phyloP scores from a whole-genome alignment of 192 early-diverging fungal species.

The Coemansia sp. region DNA sequence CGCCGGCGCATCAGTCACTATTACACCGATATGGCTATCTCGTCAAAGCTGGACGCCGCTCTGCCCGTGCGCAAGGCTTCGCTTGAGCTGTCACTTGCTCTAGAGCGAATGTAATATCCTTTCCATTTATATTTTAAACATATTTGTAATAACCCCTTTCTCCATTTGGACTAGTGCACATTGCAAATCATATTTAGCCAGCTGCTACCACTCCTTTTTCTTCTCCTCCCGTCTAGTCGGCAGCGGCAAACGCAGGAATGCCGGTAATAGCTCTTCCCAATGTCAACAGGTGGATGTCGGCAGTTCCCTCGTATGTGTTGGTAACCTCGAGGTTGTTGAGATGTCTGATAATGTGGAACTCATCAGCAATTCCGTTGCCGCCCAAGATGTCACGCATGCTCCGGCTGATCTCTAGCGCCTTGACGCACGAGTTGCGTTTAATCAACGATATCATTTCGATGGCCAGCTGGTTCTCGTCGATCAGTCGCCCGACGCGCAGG shows the following conservation, averaged over 20 bases:
- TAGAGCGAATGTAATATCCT: slow-evolving; percentile 31
- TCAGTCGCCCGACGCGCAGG: slow-evolving; percentile 87
- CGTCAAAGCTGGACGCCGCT: slow-evolving; percentile 41
- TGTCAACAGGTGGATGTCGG: slow-evolving; percentile 92
- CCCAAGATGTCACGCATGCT: slow-evolving; percentile 88
- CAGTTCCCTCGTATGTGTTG: slow-evolving; percentile 97
- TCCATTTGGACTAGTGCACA: neutral
- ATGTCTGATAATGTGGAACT: slow-evolving; percentile 95
- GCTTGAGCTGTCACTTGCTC: slow-evolving; percentile 36
- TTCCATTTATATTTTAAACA: neutral
- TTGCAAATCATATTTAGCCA: neutral
- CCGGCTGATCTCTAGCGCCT: slow-evolving; percentile 89
- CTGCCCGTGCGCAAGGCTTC: slow-evolving; percentile 50
- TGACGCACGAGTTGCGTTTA: slow-evolving; percentile 94
- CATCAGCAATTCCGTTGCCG: slow-evolving; percentile 92
- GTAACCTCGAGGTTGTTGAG: slow-evolving; percentile 87
- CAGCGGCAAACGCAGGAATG: slow-evolving; percentile 63
- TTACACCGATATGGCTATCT: slow-evolving; percentile 42
- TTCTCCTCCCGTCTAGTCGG: slow-evolving; percentile 7
- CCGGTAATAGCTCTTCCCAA: slow-evolving; percentile 94
- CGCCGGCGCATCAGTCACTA: slow-evolving; percentile 31
- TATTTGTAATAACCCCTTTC: neutral
- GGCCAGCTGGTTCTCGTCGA: slow-evolving; percentile 79
- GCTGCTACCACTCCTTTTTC: slow-evolving; percentile 1
- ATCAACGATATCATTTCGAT: slow-evolving; percentile 95